Percentiles rank a stretch among this genome's conserved stretches.
Conservation (phyloP, 2,329 filamentous ascomycete species). For the Ceratocystis lukuohia region DNA sequence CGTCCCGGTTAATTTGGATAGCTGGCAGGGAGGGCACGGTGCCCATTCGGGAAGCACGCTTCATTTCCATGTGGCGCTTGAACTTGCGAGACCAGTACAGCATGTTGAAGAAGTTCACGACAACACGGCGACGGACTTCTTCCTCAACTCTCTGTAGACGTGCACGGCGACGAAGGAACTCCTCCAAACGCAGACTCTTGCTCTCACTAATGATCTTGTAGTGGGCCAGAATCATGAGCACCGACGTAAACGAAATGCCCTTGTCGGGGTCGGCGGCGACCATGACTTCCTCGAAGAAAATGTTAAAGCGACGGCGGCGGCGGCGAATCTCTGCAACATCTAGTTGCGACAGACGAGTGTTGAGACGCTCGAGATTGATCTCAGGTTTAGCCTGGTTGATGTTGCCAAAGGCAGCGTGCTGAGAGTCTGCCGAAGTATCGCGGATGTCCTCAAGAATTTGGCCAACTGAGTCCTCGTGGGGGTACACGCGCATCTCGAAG, state of each 20-base stretch:
- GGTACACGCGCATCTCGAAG: conserved; percentile 95
- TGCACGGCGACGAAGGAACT: conserved; percentile 81
- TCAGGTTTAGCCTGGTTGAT: conserved; percentile 40
- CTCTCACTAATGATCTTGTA: conserved; percentile 98
- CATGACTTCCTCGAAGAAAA: conserved; percentile 95
- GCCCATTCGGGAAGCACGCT: conserved; percentile 63
- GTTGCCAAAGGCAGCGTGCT: conserved; percentile 40
- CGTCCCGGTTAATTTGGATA: conserved; percentile 74
- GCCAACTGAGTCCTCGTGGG: conserved; percentile 76
- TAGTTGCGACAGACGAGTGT: conserved; percentile 56
- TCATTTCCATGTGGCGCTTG: conserved; percentile 58
- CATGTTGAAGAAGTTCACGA: conserved; percentile 92
- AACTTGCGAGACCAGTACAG: conserved; percentile 78
- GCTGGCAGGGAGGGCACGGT: conserved; percentile 71
- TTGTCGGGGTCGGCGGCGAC: conserved; percentile 80
- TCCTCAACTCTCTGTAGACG: conserved; percentile 89
- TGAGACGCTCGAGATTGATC: conserved; percentile 63
- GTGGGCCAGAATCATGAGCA: conserved; percentile 91
- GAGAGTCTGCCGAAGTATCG: conserved; percentile 37
- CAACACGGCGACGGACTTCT: conserved; percentile 76
- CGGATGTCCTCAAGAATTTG: conserved; percentile 75
- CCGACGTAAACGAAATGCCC: conserved; percentile 81
- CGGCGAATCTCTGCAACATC: conserved; percentile 62
- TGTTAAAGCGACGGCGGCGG: conserved; percentile 67
- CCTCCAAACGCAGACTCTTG: conserved; percentile 87